Evolutionary conservation across 2,329 filamentous ascomycete species (phyloP), one percentile per base, ranked within the genome.

Genomic region (Pseudogymnoascus destructans): DNA sequence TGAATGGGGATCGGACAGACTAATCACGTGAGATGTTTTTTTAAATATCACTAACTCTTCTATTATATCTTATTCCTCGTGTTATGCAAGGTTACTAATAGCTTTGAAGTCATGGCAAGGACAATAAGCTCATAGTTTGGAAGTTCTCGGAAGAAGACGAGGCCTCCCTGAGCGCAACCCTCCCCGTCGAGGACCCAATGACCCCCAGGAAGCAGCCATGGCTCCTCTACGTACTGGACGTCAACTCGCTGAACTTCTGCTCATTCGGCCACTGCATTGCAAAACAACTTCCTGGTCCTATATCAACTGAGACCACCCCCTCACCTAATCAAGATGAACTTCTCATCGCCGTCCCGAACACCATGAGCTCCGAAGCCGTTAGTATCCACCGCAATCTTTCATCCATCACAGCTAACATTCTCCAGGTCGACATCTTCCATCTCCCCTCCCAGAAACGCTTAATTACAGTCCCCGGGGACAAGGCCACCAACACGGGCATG

Each of bases 211-310:
- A 78, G 15, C 78, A 84, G 65, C 93, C 93, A 27, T 95, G 89
- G 89, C 74, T 96, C n/a, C 71, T 95, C 19, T 81, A 95, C 70
- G 79, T 87, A 3, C 74, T 98, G 4, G 77, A 87, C 4, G 89
- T 97, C 42, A 96, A 96, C 67, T 89, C 92, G 1, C 80, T 97
- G 73, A 98, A 97, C 68, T 98, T 97, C 69, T 98, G 93, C 69
- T 79, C 86, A 1, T 95, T 95, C 69, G 78, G 86, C 1, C 67
- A 60, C 74, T 60, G 68, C 72, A 38, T 36, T 55, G 19, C 38
- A 57, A 5, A 49, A 9, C 49, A 35, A 38, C 19, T 35, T 5
- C 25, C 33, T 8, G 38, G 19, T 2, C 10, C n/a, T 5, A 21
- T 27, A 9, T 38, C 46, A 21, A 54, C 46, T 36, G 57, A 62